Percentiles rank a stretch among this genome's conserved stretches.
phyloP scores from a whole-genome alignment of 805 yeast genomes.

The Starmerella ratchasimensis region DNA sequence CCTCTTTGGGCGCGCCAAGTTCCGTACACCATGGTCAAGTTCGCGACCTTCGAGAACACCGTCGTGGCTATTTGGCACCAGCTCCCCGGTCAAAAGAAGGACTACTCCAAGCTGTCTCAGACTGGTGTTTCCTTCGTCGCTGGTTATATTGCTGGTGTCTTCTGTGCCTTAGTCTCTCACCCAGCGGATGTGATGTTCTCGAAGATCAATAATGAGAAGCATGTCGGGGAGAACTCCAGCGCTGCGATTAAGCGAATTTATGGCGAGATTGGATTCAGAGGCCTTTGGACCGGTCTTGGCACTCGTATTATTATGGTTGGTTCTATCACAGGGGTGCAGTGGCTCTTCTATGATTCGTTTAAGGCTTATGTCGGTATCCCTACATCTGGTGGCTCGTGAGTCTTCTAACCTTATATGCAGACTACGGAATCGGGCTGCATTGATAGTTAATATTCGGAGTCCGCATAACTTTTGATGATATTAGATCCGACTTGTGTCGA shows the following conservation, averaged over 20 bases:
- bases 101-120: constrained; percentile 62
- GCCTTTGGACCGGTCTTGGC: constrained; percentile 89
- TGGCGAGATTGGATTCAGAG: constrained; percentile 68
- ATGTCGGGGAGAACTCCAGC: constrained; percentile 50
- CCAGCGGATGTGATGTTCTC: constrained; percentile 99
- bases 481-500: too few relatives aligned
- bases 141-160: constrained; percentile 94
- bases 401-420: too few relatives aligned
- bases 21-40: constrained; percentile 96
- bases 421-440: too few relatives aligned
- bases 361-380: constrained; percentile 91
- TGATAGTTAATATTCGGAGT: too few relatives aligned
- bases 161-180: constrained; percentile 91
- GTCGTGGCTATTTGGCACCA: constrained; percentile 64
- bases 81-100: constrained; percentile 58
- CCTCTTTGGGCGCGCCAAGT: constrained; percentile 95
- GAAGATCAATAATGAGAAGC: constrained; percentile 64
- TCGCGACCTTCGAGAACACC: constrained; percentile 84
- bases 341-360: constrained; percentile 93
- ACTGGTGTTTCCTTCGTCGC: constrained; percentile 91
- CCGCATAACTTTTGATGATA: not conserved
- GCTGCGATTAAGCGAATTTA: constrained; percentile 64
- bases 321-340: constrained; percentile 91
- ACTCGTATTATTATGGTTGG: constrained; percentile 96
- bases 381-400: constrained; percentile 79